phyloP scores from a whole-genome alignment of 1,139 yeast species.

The Lodderomyces metapsilosis region DNA sequence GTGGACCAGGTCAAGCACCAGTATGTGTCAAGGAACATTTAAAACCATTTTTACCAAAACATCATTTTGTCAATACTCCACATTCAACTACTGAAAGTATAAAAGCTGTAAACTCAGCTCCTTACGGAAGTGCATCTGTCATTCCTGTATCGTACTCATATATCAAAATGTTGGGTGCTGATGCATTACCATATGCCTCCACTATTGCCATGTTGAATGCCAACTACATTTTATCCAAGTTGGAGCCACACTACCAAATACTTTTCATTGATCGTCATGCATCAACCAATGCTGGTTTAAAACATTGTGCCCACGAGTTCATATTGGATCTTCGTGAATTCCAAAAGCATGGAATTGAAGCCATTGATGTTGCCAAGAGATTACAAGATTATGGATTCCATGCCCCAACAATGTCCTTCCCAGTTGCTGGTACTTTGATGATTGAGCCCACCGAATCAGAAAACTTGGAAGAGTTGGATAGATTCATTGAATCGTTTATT shows the following conservation, averaged over 20 bases:
- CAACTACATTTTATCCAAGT: conserved; percentile 84
- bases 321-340: conserved; percentile 87
- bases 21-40: conserved; percentile 88
- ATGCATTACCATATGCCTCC: conserved; percentile 81
- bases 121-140: conserved; percentile 93
- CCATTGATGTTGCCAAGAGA: conserved; percentile 94
- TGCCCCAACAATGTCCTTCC: conserved; percentile 99
- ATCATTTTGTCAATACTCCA: conserved; percentile 61
- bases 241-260: conserved; percentile 69
- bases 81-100: conserved; percentile 58
- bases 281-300: conserved; percentile 41
- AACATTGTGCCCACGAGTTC: conserved; percentile 95
- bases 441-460: conserved; percentile 98
- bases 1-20: conserved; percentile 99
- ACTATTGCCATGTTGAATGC: conserved; percentile 91
- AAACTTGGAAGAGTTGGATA: conserved; percentile 79
- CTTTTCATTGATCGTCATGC: conserved; percentile 62
- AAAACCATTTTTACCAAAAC: conserved; percentile 80
- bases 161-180: conserved; percentile 88
- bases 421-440: conserved; percentile 96
- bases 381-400: conserved; percentile 98
- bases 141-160: conserved; percentile 93
- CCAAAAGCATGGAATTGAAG: conserved; percentile 81
- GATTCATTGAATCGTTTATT: conserved; percentile 86
- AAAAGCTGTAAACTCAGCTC: conserved; percentile 84